Base-by-base conservation (phyloP, 352 stramenopile genomes). In the Pythium brassicae region DNA sequence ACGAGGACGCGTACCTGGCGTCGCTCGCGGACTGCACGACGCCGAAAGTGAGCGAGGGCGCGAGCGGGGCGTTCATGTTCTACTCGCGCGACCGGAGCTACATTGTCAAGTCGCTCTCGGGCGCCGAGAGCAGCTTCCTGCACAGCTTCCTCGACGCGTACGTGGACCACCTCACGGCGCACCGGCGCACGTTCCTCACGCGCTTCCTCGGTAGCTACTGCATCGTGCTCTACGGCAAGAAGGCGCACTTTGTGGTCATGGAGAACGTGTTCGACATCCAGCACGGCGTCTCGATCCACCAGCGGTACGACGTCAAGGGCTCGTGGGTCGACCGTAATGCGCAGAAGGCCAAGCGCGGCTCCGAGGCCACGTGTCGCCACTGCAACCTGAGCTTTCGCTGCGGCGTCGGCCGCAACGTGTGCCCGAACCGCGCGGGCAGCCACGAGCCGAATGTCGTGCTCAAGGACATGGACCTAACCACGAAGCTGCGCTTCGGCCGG, bases 41-140 rank as follows among this genome's bases (percentile, higher is more conserved):
- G 1, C 94, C 81, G 0, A 96, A 96, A 59, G 83, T 97, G 44
- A 90, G 78, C 50, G 89, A 96, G 76, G 87, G 87, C 22, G 74
- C 82, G 25, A 92, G 77, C 70, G 89, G 89, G 40, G 87, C 86
- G 42, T 97, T 97, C 76, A 94, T 97, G 81, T 97, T 97, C 65
- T 96, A 94, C 63, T 95, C 86, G 12, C 77, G 72, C 19, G 87
- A 96, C 58, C 80, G 94, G 57, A 84, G 83, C 26, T 65, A 96
- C 29, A 95, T 97, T 59, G 81, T 91, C 17, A 97, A 97, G 69
- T 96, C 87, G n/a, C 94, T 95, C 74, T 89, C 80, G 4, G 71
- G 80, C 0, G 72, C 91, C 67, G 89, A 97, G 64, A 93, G 84
- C 58, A 73, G 81, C 34, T 92, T 93, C 51, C 63, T 97, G 56